Percentiles rank a stretch among this genome's conserved stretches.
Evolutionary conservation across 306 rosid species (phyloP).

Genomic region (Quercus cerris): DNA sequence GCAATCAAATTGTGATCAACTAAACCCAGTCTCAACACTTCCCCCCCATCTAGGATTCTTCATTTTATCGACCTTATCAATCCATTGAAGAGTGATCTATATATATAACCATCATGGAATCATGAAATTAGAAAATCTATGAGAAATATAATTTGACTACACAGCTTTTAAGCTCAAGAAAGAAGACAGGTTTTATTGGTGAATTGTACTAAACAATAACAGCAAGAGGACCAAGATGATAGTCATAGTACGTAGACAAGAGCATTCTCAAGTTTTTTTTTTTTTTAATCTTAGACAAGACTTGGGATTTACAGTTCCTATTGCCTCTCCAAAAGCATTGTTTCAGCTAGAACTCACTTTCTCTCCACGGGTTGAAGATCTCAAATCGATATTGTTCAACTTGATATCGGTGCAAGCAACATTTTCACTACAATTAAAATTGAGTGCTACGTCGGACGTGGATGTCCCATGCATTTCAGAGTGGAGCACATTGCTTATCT

Average conservation of each 20-base stretch:
- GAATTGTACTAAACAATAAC: too few relatives aligned
- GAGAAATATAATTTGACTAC: too few relatives aligned
- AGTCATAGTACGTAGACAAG: background rate
- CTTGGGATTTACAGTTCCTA: background rate
- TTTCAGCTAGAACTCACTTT: conserved; percentile 1
- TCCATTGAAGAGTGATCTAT: too few relatives aligned
- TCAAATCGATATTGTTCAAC: background rate
- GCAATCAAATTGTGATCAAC: too few relatives aligned
- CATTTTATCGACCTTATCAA: too few relatives aligned
- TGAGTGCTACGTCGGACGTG: background rate
- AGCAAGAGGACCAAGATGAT: too few relatives aligned
- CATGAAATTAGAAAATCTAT: too few relatives aligned
- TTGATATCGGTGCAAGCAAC: conserved; percentile 7
- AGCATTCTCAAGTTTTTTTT: background rate
- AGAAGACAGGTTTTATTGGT: too few relatives aligned
- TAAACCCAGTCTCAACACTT: too few relatives aligned
- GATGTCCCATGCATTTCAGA: background rate
- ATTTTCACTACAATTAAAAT: conserved; percentile 4
- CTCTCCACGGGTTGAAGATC: background rate
- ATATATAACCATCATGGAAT: too few relatives aligned
- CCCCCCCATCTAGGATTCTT: too few relatives aligned
- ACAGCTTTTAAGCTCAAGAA: too few relatives aligned
- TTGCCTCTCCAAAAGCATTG: background rate
- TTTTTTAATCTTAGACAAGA: background rate
- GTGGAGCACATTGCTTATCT: background rate